Evolutionary conservation across 148 eudicot species (phyloP).

Genomic region (Fagopyrum tataricum): DNA sequence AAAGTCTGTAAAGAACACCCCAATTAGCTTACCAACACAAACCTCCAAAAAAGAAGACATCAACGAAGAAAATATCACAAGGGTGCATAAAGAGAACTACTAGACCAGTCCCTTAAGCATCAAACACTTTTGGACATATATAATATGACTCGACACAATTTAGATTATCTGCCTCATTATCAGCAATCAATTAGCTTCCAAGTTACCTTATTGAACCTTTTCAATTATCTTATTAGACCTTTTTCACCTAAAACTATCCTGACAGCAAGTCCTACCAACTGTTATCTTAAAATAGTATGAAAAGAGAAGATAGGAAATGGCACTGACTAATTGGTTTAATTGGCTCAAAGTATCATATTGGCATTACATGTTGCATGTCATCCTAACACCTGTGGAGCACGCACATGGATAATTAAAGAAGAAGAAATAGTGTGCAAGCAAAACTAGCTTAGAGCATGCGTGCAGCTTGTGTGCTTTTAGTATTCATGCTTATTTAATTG

Average conservation of each 20-base stretch:
- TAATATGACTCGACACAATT: background rate
- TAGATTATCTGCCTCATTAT: background rate
- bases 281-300: background rate
- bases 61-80: background rate
- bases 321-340: no score
- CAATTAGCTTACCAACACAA: background rate
- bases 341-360: no score
- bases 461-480: no score
- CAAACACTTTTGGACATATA: background rate
- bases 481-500: no score
- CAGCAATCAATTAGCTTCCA: background rate
- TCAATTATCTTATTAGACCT: background rate
- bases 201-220: background rate
- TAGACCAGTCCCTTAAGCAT: background rate
- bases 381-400: no score
- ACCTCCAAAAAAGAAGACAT: background rate
- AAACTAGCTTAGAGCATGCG: no score
- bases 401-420: no score
- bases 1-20: conserved; percentile 37
- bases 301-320: background rate
- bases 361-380: no score
- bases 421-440: no score
- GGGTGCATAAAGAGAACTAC: background rate
- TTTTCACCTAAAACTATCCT: background rate
- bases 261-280: background rate